Evolutionary conservation across 2,329 filamentous ascomycete species (phyloP).

Genomic region (Beauveria bassiana): DNA sequence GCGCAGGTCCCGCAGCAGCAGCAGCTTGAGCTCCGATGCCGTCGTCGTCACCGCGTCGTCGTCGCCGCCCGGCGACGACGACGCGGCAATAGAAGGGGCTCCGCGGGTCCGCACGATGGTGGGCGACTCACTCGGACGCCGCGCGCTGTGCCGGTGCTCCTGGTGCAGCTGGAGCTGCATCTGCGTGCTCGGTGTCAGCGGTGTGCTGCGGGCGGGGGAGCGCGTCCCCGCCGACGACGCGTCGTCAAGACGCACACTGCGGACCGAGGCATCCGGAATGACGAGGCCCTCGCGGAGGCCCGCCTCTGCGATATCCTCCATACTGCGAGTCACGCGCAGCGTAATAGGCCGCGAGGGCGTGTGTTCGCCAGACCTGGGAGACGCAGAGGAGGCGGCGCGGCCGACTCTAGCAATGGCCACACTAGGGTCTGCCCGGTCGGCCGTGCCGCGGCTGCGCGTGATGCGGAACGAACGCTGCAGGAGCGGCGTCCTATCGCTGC

Average conservation of each 20-base stretch:
- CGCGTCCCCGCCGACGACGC: not conserved
- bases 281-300: slow-evolving; percentile 11
- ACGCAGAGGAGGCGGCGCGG: not conserved
- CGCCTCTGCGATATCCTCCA: slow-evolving; percentile 5
- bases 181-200: slow-evolving; percentile 11
- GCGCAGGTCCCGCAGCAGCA: slow-evolving; percentile 38
- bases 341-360: slow-evolving; percentile 12
- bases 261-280: slow-evolving; percentile 22
- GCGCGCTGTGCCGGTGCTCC: slow-evolving; percentile 14
- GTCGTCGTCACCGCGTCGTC: slow-evolving; percentile 16
- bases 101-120: slow-evolving; percentile 14
- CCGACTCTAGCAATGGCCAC: slow-evolving; percentile 17
- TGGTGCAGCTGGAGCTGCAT: slow-evolving; percentile 17
- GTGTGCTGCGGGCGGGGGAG: not conserved
- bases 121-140: slow-evolving; percentile 16
- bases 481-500: not conserved
- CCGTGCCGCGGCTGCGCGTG: slow-evolving; percentile 19
- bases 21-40: slow-evolving; percentile 33
- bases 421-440: slow-evolving; percentile 20
- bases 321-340: slow-evolving; percentile 23
- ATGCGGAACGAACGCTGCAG: slow-evolving; percentile 17
- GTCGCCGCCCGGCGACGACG: not conserved
- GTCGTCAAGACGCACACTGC: slow-evolving; percentile 4
- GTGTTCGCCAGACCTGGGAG: not conserved
- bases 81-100: slow-evolving; percentile 23